Evolutionary conservation across 768 basidiomycete species (phyloP).

Genomic region (Termitomyces sp.): DNA sequence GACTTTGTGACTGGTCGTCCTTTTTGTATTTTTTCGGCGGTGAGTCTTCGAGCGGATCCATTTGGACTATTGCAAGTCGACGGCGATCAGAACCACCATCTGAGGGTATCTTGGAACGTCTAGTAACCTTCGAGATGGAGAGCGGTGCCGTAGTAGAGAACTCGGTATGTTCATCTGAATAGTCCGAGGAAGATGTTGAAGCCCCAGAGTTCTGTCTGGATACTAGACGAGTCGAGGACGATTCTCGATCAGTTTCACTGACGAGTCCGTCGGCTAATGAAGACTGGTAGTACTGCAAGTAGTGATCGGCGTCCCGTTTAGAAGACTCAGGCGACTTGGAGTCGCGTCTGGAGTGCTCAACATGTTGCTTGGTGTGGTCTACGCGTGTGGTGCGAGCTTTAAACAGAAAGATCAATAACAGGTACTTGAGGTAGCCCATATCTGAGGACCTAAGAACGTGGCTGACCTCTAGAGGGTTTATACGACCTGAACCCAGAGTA

Average conservation of each 20-base stretch:
- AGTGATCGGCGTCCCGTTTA: conserved; percentile 13
- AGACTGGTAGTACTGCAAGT: conserved; percentile 44
- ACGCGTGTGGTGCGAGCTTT: conserved; percentile 6
- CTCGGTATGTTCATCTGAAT: conserved; percentile 37
- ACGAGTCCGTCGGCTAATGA: conserved; percentile 34
- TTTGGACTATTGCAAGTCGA: conserved; percentile 60
- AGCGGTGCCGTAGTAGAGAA: conserved; percentile 15
- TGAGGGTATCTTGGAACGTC: conserved; percentile 48
- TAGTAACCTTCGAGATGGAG: conserved; percentile 23
- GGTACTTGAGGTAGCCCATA: conserved; percentile 3
- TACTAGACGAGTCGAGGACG: conserved; percentile 16
- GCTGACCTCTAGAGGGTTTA: conserved; percentile 7
- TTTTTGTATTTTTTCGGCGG: conserved; percentile 17
- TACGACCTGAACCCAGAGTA: conserved; percentile 9
- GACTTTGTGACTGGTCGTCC: conserved; percentile 22
- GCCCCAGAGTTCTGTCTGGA: conserved; percentile 23
- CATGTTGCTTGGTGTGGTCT: conserved; percentile 6
- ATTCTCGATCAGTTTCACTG: conserved; percentile 19
- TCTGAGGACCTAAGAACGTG: background rate
- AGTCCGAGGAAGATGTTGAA: conserved; percentile 44
- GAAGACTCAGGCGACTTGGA: conserved; percentile 5
- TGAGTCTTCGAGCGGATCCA: conserved; percentile 35
- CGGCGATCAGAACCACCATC: conserved; percentile 60
- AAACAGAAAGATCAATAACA: conserved; percentile 6
- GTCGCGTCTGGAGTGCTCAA: conserved; percentile 10